Conservation (phyloP, 129 eudicot genomes). For the Helianthus tuberosus region DNA sequence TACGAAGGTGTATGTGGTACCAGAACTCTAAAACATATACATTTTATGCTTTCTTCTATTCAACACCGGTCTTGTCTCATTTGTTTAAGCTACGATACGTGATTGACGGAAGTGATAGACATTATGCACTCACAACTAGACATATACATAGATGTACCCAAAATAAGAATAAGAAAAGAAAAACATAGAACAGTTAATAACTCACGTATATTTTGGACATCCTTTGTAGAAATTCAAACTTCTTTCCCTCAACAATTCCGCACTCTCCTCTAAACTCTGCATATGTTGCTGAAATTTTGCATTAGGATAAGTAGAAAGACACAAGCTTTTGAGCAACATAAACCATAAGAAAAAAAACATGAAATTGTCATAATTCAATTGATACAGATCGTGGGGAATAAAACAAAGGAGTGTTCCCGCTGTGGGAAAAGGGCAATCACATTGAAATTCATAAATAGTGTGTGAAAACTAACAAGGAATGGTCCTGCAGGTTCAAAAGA, state of each 20-base stretch:
- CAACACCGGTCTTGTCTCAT: no score
- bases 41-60: no score
- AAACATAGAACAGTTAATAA: background rate
- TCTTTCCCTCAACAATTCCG: constrained; percentile 92
- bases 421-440: background rate
- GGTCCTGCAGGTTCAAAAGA: constrained; percentile 20
- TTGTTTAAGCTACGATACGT: no score
- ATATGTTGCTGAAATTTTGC: constrained; percentile 53
- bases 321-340: no score
- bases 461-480: constrained; percentile 4
- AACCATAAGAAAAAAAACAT: no score
- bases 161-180: background rate
- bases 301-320: no score
- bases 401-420: no score
- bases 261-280: constrained; percentile 92
- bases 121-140: constrained; percentile 40
- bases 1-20: no score
- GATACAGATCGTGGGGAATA: no score
- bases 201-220: constrained; percentile 97
- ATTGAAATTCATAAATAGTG: background rate
- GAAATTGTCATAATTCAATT: no score
- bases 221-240: constrained; percentile 95
- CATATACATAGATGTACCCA: constrained; percentile 17
- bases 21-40: no score
- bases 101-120: no score